Evolutionary conservation across 148 eudicot species (phyloP), one percentile per base, ranked within the genome.

Genomic region (Beta vulgaris): DNA sequence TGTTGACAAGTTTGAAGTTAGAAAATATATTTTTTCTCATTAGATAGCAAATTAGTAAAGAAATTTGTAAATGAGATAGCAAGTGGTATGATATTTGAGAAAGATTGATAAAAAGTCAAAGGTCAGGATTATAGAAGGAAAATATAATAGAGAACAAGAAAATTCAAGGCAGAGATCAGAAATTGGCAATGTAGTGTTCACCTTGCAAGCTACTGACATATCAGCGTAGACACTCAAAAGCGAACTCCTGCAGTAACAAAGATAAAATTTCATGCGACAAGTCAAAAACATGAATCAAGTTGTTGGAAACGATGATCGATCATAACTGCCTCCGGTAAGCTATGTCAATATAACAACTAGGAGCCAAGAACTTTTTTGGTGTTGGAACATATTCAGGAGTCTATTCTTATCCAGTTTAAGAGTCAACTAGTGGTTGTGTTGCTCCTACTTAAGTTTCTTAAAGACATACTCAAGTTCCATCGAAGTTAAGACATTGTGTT

Each of bases 161-260:
- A 67, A n/a, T n/a, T n/a, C 32, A 23, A 26, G 12, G 19, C 2
- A 59, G 9, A 36, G 11, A 37, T 16, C n/a, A 39, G 9, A 44
- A 60, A 44, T 66, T 68, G 64, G 31, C 23, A 13, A 25, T 64
- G 2, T n/a, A 57, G 68, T 21, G 67, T 46, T 79, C 86, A 92
- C 98, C 98, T 95, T 95, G 84, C 98, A 95, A 71, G 98, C 84
- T 51, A 86, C 86, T 11, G 98, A 95, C 98, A 95, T 95, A 87
- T 95, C 98, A 70, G 98, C 98, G 77, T 95, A 95, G 21, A 95
- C 98, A 85, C 98, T 95, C 84, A 95, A 90, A 83, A 95, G 96
- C 59, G 88, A 79, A 76, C 98, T 95, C 84, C 97, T 94, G 90
- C 86, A 88, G 63, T 66, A 26, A 25, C 7, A 31, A 71, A n/a